A percentile compares a stretch with the other conserved stretches of the same genome.
phyloP scores from a whole-genome alignment of 768 basidiomycete species.

The Mycena crocata region DNA sequence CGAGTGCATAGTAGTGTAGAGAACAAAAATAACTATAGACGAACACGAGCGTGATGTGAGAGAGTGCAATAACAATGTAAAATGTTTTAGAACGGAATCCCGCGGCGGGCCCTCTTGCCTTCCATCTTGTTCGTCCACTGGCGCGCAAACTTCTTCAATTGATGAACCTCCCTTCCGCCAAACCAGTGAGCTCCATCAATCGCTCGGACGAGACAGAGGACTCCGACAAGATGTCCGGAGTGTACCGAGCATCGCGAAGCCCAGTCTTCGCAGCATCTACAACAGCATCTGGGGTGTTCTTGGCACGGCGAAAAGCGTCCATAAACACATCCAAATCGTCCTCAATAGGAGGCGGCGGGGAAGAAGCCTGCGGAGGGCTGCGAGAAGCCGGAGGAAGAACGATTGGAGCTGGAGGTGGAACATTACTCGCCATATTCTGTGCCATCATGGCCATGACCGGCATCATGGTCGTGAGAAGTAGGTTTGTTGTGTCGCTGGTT shows the following conservation, averaged over 20 bases:
- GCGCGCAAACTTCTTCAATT: conserved; percentile 2
- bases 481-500: background rate
- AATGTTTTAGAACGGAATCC: background rate
- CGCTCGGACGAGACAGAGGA: background rate
- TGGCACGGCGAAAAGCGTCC: background rate
- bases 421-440: conserved; percentile 2
- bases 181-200: background rate
- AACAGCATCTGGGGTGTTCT: background rate
- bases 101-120: background rate
- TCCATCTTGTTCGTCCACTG: conserved; percentile 3
- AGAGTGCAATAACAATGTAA: background rate
- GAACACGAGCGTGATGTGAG: background rate
- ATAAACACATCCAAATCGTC: no score
- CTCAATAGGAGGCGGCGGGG: no score
- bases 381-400: no score
- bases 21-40: conserved; percentile 7
- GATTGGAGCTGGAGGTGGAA: no score
- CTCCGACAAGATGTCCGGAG: background rate
- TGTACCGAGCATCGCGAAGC: background rate
- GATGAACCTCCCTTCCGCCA: conserved; percentile 15
- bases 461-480: conserved; percentile 8
- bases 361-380: no score
- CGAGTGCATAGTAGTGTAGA: background rate
- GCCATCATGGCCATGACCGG: conserved; percentile 17
- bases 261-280: background rate